These are phyloP conservation scores for Pseudevernia furfuracea DNA, from an alignment of 495 filamentous ascomycete species.

Conservation along the genomic window DNA sequence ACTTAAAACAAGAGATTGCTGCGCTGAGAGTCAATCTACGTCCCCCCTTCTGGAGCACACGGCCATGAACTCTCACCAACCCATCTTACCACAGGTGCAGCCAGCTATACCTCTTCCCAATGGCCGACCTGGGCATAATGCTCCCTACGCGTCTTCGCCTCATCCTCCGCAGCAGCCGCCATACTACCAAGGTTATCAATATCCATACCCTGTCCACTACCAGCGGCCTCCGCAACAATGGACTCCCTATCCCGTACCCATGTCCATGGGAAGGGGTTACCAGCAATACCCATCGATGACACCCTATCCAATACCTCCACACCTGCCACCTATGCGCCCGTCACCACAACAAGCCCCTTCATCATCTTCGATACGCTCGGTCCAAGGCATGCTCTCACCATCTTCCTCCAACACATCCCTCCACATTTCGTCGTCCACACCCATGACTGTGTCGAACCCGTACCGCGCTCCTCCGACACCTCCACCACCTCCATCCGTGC, in stretches of 20 bases:
- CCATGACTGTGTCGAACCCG: conserved; percentile 31
- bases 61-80: conserved; percentile 49
- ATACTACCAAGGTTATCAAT: conserved; percentile 43
- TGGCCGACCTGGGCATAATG: conserved; percentile 44
- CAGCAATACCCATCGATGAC: conserved; percentile 42
- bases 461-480: conserved; percentile 41
- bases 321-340: conserved; percentile 21
- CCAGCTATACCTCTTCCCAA: conserved; percentile 41
- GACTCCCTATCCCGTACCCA: conserved; percentile 25
- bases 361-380: conserved; percentile 26
- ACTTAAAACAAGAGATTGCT: conserved; percentile 15
- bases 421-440: conserved; percentile 15
- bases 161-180: conserved; percentile 40
- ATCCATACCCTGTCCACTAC: conserved; percentile 36
- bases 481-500: conserved; percentile 41
- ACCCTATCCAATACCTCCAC: conserved; percentile 35
- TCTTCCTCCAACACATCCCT: conserved; percentile 23
- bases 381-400: conserved; percentile 26
- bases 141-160: conserved; percentile 40
- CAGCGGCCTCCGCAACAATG: conserved; percentile 27
- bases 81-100: conserved; percentile 49
- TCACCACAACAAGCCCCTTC: conserved; percentile 25
- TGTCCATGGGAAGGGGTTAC: conserved; percentile 26
- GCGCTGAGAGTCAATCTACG: conserved; percentile 42
- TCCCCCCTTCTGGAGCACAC: conserved; percentile 25